Evolutionary conservation across 2,329 filamentous ascomycete genomes (phyloP), one percentile per base, ranked within the genome.

Genomic region (Fusarium buxicola): DNA sequence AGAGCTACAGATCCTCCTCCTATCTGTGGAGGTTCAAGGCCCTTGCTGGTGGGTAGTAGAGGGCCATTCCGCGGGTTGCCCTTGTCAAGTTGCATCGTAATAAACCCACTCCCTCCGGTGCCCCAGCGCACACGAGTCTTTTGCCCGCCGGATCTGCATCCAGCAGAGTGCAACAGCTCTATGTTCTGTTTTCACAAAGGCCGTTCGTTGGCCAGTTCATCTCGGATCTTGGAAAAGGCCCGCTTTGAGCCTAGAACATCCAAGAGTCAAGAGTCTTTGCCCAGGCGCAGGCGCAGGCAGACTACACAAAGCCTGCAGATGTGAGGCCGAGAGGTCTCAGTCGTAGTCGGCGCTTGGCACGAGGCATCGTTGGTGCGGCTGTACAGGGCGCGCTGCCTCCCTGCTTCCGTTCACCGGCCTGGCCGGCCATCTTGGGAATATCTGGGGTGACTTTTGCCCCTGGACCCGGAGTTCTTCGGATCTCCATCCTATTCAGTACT

Each of bases 321-420:
- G 38, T 27, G 35, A 39, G 38, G 31, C 34, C 41, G 52, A 28
- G 31, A n/a, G 48, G 40, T 45, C 44, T 50, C 16, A 15, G 46
- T 55, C 35, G 25, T 31, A 46, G 35, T 48, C 28, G 48, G 45
- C 38, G 59, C 60, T 61, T 64, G 55, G 63, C 56, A 39, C 15
- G 41, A 25, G 55, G 59, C 31, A 52, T 40, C 53, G 49, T 67
- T 67, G 63, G 39, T 41, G 63, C 60, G 59, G 48, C 27, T 55
- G 28, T 54, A 43, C 45, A 53, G 45, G 59, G 39, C 32, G 28
- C 30, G 12, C 38, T 46, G 38, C 21, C 13, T 56, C 60, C 60
- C 41, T 47, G 63, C 40, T 61, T 44, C 55, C 27, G 15, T 41
- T 31, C 32, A 46, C 50, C 27, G 36, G 54, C 38, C 50, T 52